Evolutionary conservation across 495 filamentous ascomycete genomes (phyloP).

Genomic region (Collariella sp.): DNA sequence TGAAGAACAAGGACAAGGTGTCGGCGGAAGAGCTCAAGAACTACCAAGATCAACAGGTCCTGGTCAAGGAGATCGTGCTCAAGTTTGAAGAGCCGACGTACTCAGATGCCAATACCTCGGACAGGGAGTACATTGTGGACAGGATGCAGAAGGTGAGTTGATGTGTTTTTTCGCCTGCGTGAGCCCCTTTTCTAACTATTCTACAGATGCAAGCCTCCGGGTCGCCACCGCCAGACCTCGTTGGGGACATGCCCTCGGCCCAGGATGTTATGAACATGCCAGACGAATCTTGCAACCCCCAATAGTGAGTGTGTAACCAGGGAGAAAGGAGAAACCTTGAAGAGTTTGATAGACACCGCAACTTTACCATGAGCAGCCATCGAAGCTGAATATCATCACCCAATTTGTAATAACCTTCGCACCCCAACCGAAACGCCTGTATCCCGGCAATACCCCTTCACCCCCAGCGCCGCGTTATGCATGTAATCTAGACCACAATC

Average conservation of each 20-base stretch:
- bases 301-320: conserved; percentile 41
- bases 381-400: neutral
- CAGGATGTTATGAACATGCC: conserved; percentile 62
- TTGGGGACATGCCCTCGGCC: conserved; percentile 76
- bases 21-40: conserved; percentile 61
- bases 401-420: neutral
- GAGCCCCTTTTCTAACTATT: conserved; percentile 13
- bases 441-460: neutral
- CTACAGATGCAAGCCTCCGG: conserved; percentile 89
- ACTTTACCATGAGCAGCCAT: neutral
- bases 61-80: conserved; percentile 80
- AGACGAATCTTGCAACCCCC: conserved; percentile 63
- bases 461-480: neutral
- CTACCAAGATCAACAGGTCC: conserved; percentile 69
- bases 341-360: conserved; percentile 4
- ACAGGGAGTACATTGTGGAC: conserved; percentile 90
- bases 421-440: neutral
- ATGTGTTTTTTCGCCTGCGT: conserved; percentile 4
- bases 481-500: neutral
- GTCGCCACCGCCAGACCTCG: conserved; percentile 78
- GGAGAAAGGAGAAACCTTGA: neutral
- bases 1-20: conserved; percentile 58
- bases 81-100: conserved; percentile 78
- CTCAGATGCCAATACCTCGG: conserved; percentile 67
- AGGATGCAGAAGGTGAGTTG: conserved; percentile 89